These are phyloP conservation scores for Chiua sp. DNA, from an alignment of 1,284 basidiomycete genomes.

Conservation along the genomic window DNA sequence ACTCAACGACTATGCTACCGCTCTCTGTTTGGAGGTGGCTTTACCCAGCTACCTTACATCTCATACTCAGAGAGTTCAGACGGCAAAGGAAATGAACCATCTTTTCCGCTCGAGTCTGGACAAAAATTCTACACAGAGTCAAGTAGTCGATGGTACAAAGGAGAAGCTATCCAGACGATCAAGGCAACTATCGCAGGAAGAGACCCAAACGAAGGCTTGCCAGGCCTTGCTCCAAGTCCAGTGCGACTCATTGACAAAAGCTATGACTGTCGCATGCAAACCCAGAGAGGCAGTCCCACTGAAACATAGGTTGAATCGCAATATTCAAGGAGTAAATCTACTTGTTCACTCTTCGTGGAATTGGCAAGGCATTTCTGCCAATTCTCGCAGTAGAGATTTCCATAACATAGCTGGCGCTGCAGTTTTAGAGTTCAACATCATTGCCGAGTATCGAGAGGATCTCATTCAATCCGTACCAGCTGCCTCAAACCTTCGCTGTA, in stretches of 20 bases:
- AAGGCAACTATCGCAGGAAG: no score
- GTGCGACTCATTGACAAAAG: not conserved
- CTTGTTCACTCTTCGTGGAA: not conserved
- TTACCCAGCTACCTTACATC: not conserved
- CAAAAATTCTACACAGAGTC: not conserved
- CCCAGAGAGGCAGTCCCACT: not conserved
- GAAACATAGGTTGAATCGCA: not conserved
- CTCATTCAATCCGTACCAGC: not conserved
- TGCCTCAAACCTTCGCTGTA: not conserved
- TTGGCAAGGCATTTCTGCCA: not conserved
- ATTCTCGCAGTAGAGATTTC: not conserved
- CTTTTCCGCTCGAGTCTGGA: not conserved
- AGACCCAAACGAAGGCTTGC: no score
- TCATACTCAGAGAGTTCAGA: not conserved
- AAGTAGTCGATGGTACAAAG: no score
- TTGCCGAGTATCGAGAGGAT: not conserved
- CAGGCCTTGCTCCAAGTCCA: not conserved
- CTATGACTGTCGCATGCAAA: conserved; percentile 3
- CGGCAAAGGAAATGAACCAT: not conserved
- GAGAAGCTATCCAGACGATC: no score
- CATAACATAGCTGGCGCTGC: not conserved
- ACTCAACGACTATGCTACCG: not conserved
- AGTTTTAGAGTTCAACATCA: not conserved
- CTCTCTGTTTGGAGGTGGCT: not conserved
- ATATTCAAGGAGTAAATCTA: not conserved